Evolutionary conservation across 768 basidiomycete genomes (phyloP).

Genomic region (Sutorius australiensis): DNA sequence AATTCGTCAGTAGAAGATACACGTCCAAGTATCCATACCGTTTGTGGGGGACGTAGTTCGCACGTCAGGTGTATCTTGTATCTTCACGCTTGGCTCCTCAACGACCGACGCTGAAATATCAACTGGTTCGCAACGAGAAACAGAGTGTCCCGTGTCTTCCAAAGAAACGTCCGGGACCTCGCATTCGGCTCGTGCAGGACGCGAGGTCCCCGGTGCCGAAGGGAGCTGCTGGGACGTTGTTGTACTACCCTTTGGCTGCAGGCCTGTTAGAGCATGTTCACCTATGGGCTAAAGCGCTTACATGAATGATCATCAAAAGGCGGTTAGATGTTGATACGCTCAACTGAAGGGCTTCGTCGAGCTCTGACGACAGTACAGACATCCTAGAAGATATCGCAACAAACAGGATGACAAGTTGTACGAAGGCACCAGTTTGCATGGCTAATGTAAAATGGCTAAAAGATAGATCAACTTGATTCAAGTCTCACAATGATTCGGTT

Average conservation of each 20-base stretch:
- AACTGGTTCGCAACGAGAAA: constrained; percentile 6
- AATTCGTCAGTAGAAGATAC: not conserved
- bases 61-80: not conserved
- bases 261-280: constrained; percentile 4
- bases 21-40: not conserved
- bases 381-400: constrained; percentile 61
- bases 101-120: not conserved
- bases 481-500: not conserved
- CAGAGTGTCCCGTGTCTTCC: constrained; percentile 16
- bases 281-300: constrained; percentile 15
- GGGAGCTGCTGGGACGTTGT: not conserved
- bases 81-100: not conserved
- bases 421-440: constrained; percentile 72
- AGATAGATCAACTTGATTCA: not conserved
- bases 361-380: constrained; percentile 41
- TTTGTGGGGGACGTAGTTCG: not conserved
- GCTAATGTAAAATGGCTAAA: constrained; percentile 56
- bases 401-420: constrained; percentile 61
- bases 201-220: not conserved
- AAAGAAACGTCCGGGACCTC: not conserved
- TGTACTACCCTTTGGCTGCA: constrained; percentile 14
- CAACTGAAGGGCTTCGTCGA: constrained; percentile 38
- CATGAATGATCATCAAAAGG: constrained; percentile 31
- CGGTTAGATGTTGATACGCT: constrained; percentile 25
- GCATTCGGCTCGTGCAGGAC: not conserved